Conservation (phyloP, 164 flowering plant species). For the Taxillus chinensis region DNA sequence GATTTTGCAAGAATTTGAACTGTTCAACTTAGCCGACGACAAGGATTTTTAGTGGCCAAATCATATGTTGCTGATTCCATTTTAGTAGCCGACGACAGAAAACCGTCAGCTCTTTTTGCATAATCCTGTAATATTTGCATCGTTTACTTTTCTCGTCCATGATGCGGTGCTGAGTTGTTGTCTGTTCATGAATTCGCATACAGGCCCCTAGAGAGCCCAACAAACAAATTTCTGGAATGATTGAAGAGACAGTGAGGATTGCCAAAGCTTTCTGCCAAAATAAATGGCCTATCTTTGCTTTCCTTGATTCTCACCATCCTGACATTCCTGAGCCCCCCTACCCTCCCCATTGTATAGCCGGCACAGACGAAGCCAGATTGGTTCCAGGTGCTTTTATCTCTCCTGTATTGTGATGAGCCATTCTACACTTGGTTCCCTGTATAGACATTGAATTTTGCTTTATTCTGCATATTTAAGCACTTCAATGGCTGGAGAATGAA, state of each 20-base stretch:
- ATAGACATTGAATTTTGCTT: neutral
- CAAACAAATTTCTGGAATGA: slow-evolving; percentile 64
- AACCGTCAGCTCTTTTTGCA: no score
- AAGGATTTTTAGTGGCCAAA: no score
- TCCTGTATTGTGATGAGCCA: no score
- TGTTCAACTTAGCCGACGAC: no score
- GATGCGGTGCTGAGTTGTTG: no score
- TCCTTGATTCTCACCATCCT: slow-evolving; percentile 78
- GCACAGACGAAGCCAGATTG: slow-evolving; percentile 70
- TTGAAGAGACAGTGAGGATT: slow-evolving; percentile 51
- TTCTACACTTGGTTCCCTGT: neutral
- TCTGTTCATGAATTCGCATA: neutral
- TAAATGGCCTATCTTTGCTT: slow-evolving; percentile 77
- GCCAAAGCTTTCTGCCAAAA: slow-evolving; percentile 57
- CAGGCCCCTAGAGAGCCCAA: slow-evolving; percentile 74
- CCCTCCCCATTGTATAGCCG: slow-evolving; percentile 83
- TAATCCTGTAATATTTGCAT: no score
- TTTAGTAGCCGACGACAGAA: no score
- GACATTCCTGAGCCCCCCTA: slow-evolving; percentile 81
- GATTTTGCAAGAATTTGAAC: no score
- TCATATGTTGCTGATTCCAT: no score
- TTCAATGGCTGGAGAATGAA: slow-evolving; percentile 74
- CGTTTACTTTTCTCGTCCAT: no score
- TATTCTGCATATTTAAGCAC: slow-evolving; percentile 14
- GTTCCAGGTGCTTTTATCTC: slow-evolving; percentile 37